These are phyloP conservation scores for Russula sp. DNA, from an alignment of 768 basidiomycete genomes.

Conservation along the genomic window DNA sequence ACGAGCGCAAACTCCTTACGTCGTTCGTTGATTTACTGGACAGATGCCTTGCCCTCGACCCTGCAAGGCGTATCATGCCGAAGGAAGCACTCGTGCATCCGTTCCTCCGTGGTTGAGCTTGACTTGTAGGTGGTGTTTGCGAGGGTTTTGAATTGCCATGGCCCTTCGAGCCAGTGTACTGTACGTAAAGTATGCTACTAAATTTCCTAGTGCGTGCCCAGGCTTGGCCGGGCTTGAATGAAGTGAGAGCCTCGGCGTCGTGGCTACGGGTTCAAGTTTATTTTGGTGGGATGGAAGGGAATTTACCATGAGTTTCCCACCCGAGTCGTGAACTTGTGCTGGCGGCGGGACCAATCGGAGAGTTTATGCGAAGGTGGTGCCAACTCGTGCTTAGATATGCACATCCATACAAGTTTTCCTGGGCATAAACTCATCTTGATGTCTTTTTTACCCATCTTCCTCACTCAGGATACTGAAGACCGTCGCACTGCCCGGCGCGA, in stretches of 20 bases:
- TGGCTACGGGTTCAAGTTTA: not conserved
- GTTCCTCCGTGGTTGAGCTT: constrained; percentile 66
- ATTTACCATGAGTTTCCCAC: not conserved
- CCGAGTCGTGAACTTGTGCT: not conserved
- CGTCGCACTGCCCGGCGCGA: not conserved
- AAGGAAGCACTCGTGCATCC: constrained; percentile 86
- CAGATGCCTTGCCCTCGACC: constrained; percentile 85
- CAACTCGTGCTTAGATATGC: not conserved
- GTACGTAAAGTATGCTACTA: constrained; percentile 20
- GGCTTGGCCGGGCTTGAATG: not conserved
- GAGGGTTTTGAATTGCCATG: not conserved
- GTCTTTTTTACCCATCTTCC: not conserved
- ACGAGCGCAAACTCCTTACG: constrained; percentile 74
- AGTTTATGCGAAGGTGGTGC: too few relatives aligned
- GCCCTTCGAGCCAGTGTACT: constrained; percentile 3
- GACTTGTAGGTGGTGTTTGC: not conserved
- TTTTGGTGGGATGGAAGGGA: not conserved
- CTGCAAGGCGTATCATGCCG: constrained; percentile 81
- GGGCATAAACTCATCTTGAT: not conserved
- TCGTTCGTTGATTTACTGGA: constrained; percentile 90
- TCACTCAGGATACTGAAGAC: not conserved
- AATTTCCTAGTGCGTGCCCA: constrained; percentile 5
- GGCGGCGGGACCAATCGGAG: not conserved
- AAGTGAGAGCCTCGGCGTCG: not conserved
- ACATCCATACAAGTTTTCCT: not conserved